phyloP scores from a whole-genome alignment of 2,329 filamentous ascomycete species.

The Colletotrichum shisoi region DNA sequence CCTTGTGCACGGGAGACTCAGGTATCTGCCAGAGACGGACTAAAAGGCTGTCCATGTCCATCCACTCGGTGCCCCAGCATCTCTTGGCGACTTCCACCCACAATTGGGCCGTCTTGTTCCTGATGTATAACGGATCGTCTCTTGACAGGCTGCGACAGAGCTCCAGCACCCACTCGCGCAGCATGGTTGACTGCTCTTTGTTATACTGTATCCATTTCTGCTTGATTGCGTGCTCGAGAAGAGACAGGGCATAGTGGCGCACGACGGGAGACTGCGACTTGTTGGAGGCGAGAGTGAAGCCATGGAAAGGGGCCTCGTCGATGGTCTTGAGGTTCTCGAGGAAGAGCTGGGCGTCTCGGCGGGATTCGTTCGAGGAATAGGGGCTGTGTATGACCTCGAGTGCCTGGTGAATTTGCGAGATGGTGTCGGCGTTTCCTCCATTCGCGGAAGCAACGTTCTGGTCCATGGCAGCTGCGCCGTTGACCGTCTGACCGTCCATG shows the following conservation, averaged over 20 bases:
- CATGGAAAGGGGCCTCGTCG: constrained; percentile 81
- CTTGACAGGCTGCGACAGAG: constrained; percentile 76
- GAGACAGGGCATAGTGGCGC: constrained; percentile 90
- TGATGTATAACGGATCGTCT: constrained; percentile 80
- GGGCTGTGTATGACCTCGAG: constrained; percentile 88
- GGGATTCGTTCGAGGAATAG: constrained; percentile 79
- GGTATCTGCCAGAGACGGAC: constrained; percentile 81
- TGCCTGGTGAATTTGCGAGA: constrained; percentile 79
- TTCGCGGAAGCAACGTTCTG: constrained; percentile 45
- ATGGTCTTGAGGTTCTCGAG: constrained; percentile 86
- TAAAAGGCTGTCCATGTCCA: constrained; percentile 88
- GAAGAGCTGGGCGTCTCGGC: constrained; percentile 82
- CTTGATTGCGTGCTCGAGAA: constrained; percentile 88
- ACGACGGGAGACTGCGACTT: constrained; percentile 79
- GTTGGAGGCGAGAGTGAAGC: constrained; percentile 82
- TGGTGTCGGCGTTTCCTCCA: constrained; percentile 54
- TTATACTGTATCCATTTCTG: constrained; percentile 82
- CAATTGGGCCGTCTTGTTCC: constrained; percentile 92
- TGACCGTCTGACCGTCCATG: constrained; percentile 49
- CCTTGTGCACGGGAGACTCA: constrained; percentile 72
- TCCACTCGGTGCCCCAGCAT: constrained; percentile 91
- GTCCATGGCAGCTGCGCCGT: constrained; percentile 45
- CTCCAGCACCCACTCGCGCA: constrained; percentile 80
- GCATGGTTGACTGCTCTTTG: constrained; percentile 68
- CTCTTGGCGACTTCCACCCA: constrained; percentile 96